Base-by-base conservation (phyloP, 2,329 filamentous ascomycete species). In the Aspergillus pseudonomiae region DNA sequence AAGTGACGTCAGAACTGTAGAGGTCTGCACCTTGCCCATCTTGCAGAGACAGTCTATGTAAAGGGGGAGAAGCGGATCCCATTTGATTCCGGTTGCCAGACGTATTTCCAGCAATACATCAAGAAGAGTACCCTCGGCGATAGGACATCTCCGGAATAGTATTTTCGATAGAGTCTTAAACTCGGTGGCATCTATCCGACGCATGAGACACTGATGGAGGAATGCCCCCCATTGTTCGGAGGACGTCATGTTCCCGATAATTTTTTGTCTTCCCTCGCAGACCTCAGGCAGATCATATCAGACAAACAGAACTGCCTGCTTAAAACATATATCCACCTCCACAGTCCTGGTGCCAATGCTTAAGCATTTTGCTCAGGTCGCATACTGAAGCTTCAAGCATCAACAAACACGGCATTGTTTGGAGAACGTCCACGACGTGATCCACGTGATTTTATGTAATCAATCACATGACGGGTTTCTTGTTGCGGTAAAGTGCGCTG, bases 31-130 rank as follows among this genome's bases (percentile, higher is more conserved):
- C 46, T 68, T 66, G 1, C 74, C 75, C 54, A 72, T 65, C 62
- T 74, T 77, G 61, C 74, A 76, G 16, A 80, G 65, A 39, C 72
- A 71, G 62, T 80, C 78, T 41, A 79, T 72, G 68, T 80, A 81
- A 16, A 78, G 68, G 11, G 79, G 79, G 61, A 80, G 68, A 39
- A 80, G 65, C n/a, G 79, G 79, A 63, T 81, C 79, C 78, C 78
- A 80, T 50, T 74, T 71, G 59, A 78, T 68, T 41, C 67, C 70
- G 7, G 76, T 74, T 26, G 70, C 65, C 6, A 71, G 65, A 43
- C 74, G 76, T n/a, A 73, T 71, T 43, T 76, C 73, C 2, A 80
- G 66, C 41, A 81, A 65, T 6, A 74, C 64, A 62, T 79, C 75
- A 3, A 80, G 63, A 14, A 81, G 68, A 41, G 71, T 62, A n/a